Evolutionary conservation across 768 basidiomycete genomes (phyloP).

Genomic region (Rhizopogon vesiculosus): DNA sequence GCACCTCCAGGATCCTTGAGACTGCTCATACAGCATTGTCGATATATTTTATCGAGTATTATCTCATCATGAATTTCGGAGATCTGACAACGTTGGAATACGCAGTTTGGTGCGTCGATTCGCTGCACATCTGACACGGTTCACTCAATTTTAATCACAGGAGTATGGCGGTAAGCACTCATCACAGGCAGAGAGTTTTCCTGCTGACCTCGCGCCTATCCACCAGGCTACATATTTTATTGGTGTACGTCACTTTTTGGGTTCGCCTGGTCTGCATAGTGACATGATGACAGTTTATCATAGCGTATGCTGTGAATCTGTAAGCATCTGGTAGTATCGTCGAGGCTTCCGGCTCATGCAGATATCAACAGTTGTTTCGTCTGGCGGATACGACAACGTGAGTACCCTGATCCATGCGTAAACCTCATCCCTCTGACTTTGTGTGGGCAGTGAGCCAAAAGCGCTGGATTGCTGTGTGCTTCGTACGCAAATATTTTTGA

Average conservation of each 20-base stretch:
- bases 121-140: neutral
- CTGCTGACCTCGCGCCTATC: neutral
- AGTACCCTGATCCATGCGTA: neutral
- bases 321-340: neutral
- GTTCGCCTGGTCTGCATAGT: neutral
- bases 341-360: neutral
- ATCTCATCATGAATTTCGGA: slow-evolving; percentile 11
- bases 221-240: slow-evolving; percentile 4
- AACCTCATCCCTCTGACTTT: neutral
- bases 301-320: slow-evolving; percentile 4
- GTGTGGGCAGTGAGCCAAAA: slow-evolving; percentile 8
- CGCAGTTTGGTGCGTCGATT: slow-evolving; percentile 10
- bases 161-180: slow-evolving; percentile 6
- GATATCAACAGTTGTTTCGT: slow-evolving; percentile 8
- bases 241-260: slow-evolving; percentile 4
- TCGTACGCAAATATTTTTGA: slow-evolving; percentile 1
- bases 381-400: slow-evolving; percentile 16
- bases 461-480: slow-evolving; percentile 4
- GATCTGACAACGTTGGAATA: neutral
- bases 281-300: neutral
- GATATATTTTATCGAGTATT: slow-evolving; percentile 9
- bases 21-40: slow-evolving; percentile 11
- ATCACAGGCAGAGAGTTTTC: neutral
- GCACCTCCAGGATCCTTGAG: slow-evolving; percentile 9
- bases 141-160: neutral